A percentile compares a stretch with the other conserved stretches of the same genome.
These are phyloP conservation scores for Marasmius oreades DNA, from an alignment of 1,284 basidiomycete species.

Conservation along the genomic window DNA sequence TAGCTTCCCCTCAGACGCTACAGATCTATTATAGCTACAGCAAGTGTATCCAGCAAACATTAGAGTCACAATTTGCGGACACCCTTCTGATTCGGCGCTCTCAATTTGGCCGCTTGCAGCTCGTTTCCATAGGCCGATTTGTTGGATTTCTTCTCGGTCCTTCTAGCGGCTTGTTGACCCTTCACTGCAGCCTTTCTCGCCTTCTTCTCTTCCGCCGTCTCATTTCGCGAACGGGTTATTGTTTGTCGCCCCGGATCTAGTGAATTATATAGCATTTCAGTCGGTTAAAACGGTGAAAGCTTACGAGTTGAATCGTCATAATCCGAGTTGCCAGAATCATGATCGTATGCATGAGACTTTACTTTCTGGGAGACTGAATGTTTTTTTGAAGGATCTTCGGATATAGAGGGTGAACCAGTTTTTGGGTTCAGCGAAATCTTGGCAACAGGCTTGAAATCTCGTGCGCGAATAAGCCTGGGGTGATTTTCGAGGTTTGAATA, in stretches of 20 bases:
- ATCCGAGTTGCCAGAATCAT: slow-evolving; percentile 35
- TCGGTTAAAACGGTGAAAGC: not conserved
- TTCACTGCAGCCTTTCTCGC: slow-evolving; percentile 89
- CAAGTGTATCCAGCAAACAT: not conserved
- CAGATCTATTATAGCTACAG: no score
- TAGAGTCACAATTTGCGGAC: slow-evolving; percentile 35
- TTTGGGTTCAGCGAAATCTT: slow-evolving; percentile 71
- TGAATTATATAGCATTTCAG: not conserved
- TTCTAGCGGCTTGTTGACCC: slow-evolving; percentile 69
- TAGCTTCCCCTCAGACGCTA: no score
- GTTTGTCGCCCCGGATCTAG: slow-evolving; percentile 39
- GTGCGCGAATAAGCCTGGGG: slow-evolving; percentile 76
- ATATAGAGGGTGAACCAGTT: slow-evolving; percentile 69
- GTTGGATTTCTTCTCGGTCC: slow-evolving; percentile 78
- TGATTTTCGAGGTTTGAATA: slow-evolving; percentile 96
- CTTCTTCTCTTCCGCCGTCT: slow-evolving; percentile 85
- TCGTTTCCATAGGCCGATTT: slow-evolving; percentile 78
- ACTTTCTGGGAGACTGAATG: slow-evolving; percentile 11
- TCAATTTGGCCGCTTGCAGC: slow-evolving; percentile 53
- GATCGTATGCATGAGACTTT: slow-evolving; percentile 21
- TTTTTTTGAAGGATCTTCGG: slow-evolving; percentile 21
- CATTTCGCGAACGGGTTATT: slow-evolving; percentile 70
- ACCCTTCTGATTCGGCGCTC: slow-evolving; percentile 38
- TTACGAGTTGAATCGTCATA: slow-evolving; percentile 22
- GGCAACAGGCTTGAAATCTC: slow-evolving; percentile 48